Evolutionary conservation across 1,284 basidiomycete genomes (phyloP).

Genomic region (Trametes polyzona): DNA sequence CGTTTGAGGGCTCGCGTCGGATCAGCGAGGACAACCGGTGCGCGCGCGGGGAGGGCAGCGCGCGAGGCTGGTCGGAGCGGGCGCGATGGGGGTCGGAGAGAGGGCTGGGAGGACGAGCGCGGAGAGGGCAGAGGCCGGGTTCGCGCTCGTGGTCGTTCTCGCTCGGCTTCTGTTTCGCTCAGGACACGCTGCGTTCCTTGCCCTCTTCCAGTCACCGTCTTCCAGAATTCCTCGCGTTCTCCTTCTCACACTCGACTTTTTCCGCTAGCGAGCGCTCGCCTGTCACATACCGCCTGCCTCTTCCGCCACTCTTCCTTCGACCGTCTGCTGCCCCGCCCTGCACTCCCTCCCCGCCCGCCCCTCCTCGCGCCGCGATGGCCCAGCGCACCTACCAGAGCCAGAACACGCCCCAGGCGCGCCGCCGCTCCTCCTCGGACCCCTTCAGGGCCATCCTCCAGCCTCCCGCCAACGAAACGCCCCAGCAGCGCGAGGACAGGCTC

Average conservation of each 20-base stretch:
- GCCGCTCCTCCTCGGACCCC: conserved; percentile 59
- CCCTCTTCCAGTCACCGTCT: conserved; percentile 14
- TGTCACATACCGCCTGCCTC: conserved; percentile 24
- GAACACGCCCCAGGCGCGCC: conserved; percentile 20
- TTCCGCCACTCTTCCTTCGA: conserved; percentile 18
- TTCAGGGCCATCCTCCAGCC: conserved; percentile 67
- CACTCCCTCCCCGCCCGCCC: conserved; percentile 4
- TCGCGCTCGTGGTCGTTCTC: neutral
- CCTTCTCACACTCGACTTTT: conserved; percentile 25
- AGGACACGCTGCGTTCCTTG: conserved; percentile 16
- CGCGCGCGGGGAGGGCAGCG: neutral
- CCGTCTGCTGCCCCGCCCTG: conserved; percentile 5
- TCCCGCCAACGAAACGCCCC: conserved; percentile 68
- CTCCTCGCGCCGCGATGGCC: conserved; percentile 16
- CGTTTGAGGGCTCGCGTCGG: neutral
- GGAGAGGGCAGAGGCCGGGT: neutral
- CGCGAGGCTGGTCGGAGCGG: neutral
- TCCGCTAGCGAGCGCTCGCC: conserved; percentile 15
- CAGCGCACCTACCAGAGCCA: conserved; percentile 2
- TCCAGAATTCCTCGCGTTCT: conserved; percentile 14
- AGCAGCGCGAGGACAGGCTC: conserved; percentile 63
- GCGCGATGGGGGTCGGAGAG: neutral
- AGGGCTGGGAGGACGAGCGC: neutral
- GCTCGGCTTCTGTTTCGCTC: neutral
- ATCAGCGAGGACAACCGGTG: neutral